Base-by-base conservation (phyloP, 768 basidiomycete species). In the Calocera cornea region DNA sequence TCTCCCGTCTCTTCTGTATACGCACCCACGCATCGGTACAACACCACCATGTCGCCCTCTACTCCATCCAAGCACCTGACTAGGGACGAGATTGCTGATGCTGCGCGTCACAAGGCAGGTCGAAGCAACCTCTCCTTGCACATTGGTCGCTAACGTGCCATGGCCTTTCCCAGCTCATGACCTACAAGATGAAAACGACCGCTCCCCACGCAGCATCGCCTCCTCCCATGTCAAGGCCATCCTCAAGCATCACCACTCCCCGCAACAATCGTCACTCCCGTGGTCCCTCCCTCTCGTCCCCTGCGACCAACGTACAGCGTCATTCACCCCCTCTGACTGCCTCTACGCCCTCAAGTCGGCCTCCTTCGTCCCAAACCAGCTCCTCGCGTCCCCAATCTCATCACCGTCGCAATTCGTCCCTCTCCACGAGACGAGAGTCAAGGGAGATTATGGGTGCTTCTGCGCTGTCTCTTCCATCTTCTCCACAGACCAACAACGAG, bases 341-440 rank as follows among this genome's bases (percentile, higher is more conserved):
- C 22, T 27, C 54, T 10, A 60, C 54, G 5, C 54, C 54, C 31
- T 8, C 54, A 33, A 60, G 54, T 31, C 54, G 54, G 5, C 54
- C 54, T 10, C 54, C 54, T 5, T 60, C 54, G 54, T 60, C 54
- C 31, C 54, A 29, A 27, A 27, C 54, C 2, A 60, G 54, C 31
- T 29, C 54, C 14, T 38, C 71, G 17, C 74, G 76, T 12, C 70
- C 73, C 11, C 83, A 83, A 68, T 94, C 92, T 0, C 91, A 92
- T 72, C 93, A 95, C 72, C 83, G 85, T 16, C 89, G 93, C 63
- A 84, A 85, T 44, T 92, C 92, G 0, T 92, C 90, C 29, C 90
- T 95, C 31, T 92, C 93, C 11, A 95, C 92, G 41, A 87, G 92
- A 69, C 83, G 83, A 71, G 93, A 95, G 79, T 93, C 91, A 22